Evolutionary conservation across 2,329 filamentous ascomycete genomes (phyloP).

Genomic region (Pseudofabraea citricarpa): DNA sequence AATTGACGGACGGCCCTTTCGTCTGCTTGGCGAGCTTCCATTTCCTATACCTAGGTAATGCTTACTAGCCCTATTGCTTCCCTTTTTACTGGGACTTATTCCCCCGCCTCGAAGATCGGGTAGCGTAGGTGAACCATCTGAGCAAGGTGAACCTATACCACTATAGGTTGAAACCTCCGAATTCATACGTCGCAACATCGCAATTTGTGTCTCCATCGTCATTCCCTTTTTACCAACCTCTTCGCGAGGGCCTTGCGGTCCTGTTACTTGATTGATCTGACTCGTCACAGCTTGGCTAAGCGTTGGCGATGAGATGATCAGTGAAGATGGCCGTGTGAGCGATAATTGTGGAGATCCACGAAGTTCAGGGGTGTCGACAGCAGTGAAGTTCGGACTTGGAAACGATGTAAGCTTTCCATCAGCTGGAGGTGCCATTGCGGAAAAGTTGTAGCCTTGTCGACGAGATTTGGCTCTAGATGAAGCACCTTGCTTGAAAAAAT

Average conservation of each 20-base stretch:
- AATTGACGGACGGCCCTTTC: not conserved
- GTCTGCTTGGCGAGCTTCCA: not conserved
- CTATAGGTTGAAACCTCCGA: conserved; percentile 5
- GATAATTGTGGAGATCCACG: not conserved
- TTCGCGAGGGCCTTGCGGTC: not conserved
- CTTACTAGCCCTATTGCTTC: too few relatives aligned
- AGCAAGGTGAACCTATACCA: not conserved
- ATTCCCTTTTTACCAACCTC: not conserved
- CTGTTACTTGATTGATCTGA: too few relatives aligned
- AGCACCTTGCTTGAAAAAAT: conserved; percentile 12
- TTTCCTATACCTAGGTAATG: not conserved
- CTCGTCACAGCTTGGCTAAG: too few relatives aligned
- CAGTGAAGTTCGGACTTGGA: not conserved
- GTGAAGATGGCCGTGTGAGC: not conserved
- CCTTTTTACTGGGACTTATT: conserved; percentile 1
- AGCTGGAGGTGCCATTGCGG: not conserved
- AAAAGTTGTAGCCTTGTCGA: conserved; percentile 12
- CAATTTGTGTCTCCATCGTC: conserved; percentile 6
- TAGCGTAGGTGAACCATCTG: not conserved
- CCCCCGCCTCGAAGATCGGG: not conserved
- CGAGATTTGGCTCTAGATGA: conserved; percentile 7
- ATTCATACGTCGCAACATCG: conserved; percentile 9
- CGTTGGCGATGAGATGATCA: not conserved
- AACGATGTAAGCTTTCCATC: not conserved
- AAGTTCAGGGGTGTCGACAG: not conserved